phyloP scores from a whole-genome alignment of 129 eudicot genomes.

The Escallonia herrerae region DNA sequence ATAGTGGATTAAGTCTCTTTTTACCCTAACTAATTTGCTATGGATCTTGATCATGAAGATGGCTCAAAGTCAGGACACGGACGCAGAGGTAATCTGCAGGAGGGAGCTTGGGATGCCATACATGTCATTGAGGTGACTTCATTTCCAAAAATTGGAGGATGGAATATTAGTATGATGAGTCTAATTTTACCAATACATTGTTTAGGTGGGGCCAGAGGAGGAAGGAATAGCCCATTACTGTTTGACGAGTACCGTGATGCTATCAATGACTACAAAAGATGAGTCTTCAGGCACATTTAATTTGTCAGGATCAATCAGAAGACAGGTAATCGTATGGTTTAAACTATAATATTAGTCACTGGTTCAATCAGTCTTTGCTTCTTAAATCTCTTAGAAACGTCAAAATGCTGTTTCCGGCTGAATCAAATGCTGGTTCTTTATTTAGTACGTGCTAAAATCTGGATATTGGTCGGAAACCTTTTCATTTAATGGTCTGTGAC shows the following conservation, averaged over 20 bases:
- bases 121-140: constrained; percentile 84
- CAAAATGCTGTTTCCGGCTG: too few species aligned
- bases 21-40: constrained; percentile 12
- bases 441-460: too few species aligned
- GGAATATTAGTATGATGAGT: neutral
- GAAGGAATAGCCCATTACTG: constrained; percentile 75
- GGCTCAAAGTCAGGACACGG: constrained; percentile 89
- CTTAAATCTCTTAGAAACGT: too few species aligned
- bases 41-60: constrained; percentile 35
- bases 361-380: neutral
- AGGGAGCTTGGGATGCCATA: constrained; percentile 98
- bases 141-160: neutral
- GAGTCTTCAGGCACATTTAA: constrained; percentile 77
- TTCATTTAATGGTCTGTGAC: too few species aligned
- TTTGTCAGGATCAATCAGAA: constrained; percentile 92
- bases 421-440: too few species aligned
- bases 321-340: constrained; percentile 61
- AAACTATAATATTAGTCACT: neutral
- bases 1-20: neutral
- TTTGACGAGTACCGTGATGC: constrained; percentile 91
- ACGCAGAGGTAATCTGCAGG: constrained; percentile 83
- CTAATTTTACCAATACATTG: neutral
- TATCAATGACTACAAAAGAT: constrained; percentile 80
- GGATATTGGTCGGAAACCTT: too few species aligned
- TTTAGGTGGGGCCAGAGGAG: constrained; percentile 81